Base-by-base conservation (phyloP, 2,329 filamentous ascomycete genomes). In the Epichloe sylvatica region DNA sequence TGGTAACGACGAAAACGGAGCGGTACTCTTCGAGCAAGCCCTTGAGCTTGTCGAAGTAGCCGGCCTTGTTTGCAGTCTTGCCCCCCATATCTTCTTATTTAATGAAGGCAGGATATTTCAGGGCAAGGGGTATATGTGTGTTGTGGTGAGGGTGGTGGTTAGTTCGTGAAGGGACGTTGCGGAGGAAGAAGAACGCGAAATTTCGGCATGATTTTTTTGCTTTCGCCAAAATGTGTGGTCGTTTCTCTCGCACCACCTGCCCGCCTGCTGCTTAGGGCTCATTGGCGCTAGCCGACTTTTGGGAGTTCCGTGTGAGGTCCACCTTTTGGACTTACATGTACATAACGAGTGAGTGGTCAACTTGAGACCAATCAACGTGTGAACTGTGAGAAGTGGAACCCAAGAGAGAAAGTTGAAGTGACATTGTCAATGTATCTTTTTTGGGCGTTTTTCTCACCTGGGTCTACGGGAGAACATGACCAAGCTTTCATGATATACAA, bases 21-120 rank as follows among this genome's bases (percentile, higher is more conserved):
- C 81, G 82, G 85, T 94, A 97, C 72, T 89, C 84, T 78, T 97
- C 87, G 72, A 98, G 84, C 72, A 97, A 83, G 74, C 72, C 73
- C 84, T 96, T 94, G 72, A 98, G 89, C 89, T 97, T 97, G 74
- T 96, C 91, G 80, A 98, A 98, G 83, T 98, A 95, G 65, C 71
- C 86, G 72, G 87, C 81, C 83, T 97, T 98, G 83, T 84, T 90
- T 68, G 77, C 80, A 67, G 86, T 79, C 79, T 87, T 96, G 89
- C 87, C 90, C 89, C 89, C 90, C 90, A 95, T 95, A 80, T 88
- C 86, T 94, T 88, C 87, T 94, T 94, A 75, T 78, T 60, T 36
- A 60, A 59, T 88, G 87, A 92, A 92, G 87, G 85, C 81, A 94
- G 89, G 89, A 86, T 94, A 72, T 95, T 95, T 95, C 90, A 95